A percentile compares a stretch with the other conserved stretches of the same genome.
phyloP scores from a whole-genome alignment of 306 rosid genomes.

The Prunus campanulata region DNA sequence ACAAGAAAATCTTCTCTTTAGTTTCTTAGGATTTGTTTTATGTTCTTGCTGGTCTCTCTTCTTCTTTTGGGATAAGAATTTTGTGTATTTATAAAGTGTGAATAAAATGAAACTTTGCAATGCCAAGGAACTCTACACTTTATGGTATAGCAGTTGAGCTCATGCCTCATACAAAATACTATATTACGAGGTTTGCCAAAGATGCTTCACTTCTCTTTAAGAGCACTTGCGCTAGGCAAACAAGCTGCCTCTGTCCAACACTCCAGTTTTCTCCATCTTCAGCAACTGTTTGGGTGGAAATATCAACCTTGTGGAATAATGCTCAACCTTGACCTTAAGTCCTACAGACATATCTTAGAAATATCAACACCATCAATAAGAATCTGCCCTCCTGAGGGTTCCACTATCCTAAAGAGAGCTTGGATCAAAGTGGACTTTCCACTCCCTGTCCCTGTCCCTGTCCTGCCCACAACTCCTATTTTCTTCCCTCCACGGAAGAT shows the following conservation, averaged over 20 bases:
- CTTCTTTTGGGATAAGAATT: background rate
- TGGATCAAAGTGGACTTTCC: constrained; percentile 23
- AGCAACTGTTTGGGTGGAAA: constrained; percentile 50
- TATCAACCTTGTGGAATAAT: constrained; percentile 6
- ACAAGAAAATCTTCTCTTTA: background rate
- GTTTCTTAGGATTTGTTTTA: background rate
- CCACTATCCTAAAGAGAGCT: constrained; percentile 24
- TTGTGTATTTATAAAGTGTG: too few relatives aligned
- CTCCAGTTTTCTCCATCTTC: constrained; percentile 98
- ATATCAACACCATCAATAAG: constrained; percentile 6
- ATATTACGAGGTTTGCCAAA: too few relatives aligned
- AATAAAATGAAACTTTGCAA: too few relatives aligned
- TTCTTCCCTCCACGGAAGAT: constrained; percentile 19
- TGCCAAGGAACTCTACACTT: too few relatives aligned
- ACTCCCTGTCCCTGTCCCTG: constrained; percentile 25
- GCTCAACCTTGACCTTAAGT: constrained; percentile 24
- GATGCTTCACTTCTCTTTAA: too few relatives aligned
- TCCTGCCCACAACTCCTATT: constrained; percentile 24
- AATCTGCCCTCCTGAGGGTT: constrained; percentile 15
- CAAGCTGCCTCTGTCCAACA: constrained; percentile 36
- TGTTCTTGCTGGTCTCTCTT: background rate
- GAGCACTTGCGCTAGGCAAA: too few relatives aligned
- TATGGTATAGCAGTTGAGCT: too few relatives aligned
- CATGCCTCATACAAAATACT: too few relatives aligned
- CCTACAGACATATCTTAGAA: constrained; percentile 14